Percentiles rank a stretch among this genome's conserved stretches.
Evolutionary conservation across 441 rosid species (phyloP).

Genomic region (Gossypium lobatum): DNA sequence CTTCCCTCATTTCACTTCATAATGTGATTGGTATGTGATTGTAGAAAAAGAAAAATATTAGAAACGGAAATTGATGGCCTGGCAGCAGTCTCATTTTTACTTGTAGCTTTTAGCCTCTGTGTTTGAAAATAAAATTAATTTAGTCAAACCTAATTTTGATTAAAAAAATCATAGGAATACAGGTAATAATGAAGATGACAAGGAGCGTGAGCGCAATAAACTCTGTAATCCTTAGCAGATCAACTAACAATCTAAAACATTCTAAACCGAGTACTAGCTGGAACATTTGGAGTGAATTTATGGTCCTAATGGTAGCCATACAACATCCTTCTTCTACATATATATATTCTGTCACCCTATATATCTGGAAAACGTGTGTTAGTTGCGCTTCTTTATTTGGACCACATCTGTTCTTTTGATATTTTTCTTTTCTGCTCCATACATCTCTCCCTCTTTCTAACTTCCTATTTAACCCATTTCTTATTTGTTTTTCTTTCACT

Average conservation of each 20-base stretch:
- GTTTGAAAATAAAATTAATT: not conserved
- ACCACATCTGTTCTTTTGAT: not conserved
- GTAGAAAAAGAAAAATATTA: not conserved
- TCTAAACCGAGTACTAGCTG: not conserved
- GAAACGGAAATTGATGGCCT: not conserved
- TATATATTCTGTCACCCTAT: not conserved
- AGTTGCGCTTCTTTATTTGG: conserved; percentile 16
- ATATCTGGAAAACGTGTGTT: conserved; percentile 18
- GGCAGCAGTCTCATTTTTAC: not conserved
- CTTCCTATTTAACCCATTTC: not conserved
- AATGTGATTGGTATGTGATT: not conserved
- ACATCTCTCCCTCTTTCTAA: no score
- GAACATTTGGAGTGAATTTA: not conserved
- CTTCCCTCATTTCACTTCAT: not conserved
- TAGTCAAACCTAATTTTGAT: not conserved
- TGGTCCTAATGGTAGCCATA: not conserved
- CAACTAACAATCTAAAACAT: not conserved
- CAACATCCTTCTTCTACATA: not conserved
- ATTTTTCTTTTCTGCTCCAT: not conserved
- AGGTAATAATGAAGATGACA: conserved; percentile 2
- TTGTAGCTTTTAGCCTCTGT: not conserved
- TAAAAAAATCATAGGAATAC: not conserved
- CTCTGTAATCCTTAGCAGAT: not conserved
- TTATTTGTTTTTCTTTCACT: not conserved
- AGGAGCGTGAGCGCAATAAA: not conserved